Conservation (phyloP, 495 filamentous ascomycete genomes). For the Trichoderma virens region DNA sequence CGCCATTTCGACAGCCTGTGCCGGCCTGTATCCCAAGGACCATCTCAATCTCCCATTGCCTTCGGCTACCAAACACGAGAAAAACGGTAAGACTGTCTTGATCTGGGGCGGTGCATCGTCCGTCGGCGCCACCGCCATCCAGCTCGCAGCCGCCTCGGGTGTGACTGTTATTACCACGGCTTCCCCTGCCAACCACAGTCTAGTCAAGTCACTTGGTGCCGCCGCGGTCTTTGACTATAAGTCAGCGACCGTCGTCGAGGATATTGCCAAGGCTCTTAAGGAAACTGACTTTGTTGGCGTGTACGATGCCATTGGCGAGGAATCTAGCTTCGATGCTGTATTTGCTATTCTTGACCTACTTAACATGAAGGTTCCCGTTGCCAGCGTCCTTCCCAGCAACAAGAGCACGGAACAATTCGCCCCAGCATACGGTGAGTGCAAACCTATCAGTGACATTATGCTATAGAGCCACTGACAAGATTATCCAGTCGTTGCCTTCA, state of each 20-base stretch:
- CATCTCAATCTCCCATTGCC: conserved; percentile 23
- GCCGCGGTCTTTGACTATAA: conserved; percentile 49
- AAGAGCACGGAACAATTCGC: no score
- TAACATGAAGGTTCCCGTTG: no score
- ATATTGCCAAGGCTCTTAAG: no score
- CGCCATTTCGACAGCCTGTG: conserved; percentile 36
- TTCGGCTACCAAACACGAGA: conserved; percentile 16
- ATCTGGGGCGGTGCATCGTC: conserved; percentile 53
- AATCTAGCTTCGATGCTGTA: no score
- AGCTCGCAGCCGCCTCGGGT: conserved; percentile 49
- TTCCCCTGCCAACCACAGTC: conserved; percentile 42
- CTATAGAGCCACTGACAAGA: no score
- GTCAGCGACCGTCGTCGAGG: conserved; percentile 17
- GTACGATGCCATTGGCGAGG: no score
- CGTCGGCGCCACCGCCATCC: conserved; percentile 53
- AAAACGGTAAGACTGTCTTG: conserved; percentile 28
- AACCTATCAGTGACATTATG: no score
- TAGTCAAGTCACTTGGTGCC: conserved; percentile 46
- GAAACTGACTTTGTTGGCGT: no score
- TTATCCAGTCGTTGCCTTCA: background rate
- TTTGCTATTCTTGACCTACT: no score
- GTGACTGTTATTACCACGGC: conserved; percentile 49
- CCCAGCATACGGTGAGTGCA: no score
- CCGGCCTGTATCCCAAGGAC: conserved; percentile 32
- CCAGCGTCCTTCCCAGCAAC: no score